phyloP scores from a whole-genome alignment of 352 stramenopile species.

The Globisporangium ultimum region DNA sequence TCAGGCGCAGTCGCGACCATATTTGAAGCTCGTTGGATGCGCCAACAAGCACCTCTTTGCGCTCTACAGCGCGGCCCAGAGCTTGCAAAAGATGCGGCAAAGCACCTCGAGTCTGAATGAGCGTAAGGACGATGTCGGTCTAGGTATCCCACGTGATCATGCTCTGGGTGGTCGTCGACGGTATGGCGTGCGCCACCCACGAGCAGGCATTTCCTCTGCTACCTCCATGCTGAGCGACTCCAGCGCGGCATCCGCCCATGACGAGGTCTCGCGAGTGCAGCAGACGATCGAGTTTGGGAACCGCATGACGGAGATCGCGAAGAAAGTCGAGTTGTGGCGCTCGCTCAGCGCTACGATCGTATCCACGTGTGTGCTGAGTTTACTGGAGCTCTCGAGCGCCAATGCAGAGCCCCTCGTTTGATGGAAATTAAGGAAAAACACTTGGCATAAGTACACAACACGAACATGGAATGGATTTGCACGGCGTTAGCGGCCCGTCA shows the following conservation, averaged over 20 bases:
- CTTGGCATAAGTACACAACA: neutral
- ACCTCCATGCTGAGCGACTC: neutral
- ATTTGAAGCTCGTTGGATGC: slow-evolving; percentile 17
- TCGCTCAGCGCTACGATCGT: slow-evolving; percentile 24
- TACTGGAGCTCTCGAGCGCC: slow-evolving; percentile 14
- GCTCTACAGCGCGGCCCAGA: slow-evolving; percentile 27
- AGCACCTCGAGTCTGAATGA: neutral
- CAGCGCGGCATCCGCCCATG: neutral
- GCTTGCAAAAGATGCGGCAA: slow-evolving; percentile 8
- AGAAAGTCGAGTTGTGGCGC: slow-evolving; percentile 40
- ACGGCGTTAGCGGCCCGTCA: no score
- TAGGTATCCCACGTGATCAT: no score
- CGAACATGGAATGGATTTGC: no score
- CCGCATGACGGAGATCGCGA: slow-evolving; percentile 30
- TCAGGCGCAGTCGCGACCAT: slow-evolving; percentile 10
- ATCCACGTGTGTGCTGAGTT: slow-evolving; percentile 22
- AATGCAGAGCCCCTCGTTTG: slow-evolving; percentile 1
- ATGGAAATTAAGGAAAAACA: neutral
- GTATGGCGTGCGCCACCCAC: neutral
- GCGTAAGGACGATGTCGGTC: neutral
- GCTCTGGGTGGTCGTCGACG: neutral
- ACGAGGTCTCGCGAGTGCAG: slow-evolving; percentile 22
- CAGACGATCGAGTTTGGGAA: slow-evolving; percentile 23
- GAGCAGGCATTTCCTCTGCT: neutral
- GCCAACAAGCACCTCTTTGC: slow-evolving; percentile 29